Evolutionary conservation across 108 stramenopile genomes (phyloP), one percentile per base, ranked within the genome.

Genomic region (Nannochloropsis granulata): DNA sequence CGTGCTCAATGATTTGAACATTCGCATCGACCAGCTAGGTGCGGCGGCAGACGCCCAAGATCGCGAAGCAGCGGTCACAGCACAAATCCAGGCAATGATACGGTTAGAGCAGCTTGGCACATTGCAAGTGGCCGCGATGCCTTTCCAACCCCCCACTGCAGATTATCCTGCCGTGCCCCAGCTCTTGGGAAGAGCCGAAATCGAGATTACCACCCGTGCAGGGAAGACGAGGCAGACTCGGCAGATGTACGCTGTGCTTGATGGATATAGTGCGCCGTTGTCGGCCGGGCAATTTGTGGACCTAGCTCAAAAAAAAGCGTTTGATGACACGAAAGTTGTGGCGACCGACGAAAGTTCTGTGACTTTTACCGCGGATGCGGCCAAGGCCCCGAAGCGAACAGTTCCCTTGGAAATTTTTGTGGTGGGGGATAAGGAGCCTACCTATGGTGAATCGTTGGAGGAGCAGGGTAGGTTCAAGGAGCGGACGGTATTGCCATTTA

Each of bases 391-490:
- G 13, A 43, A 43, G 82, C 82, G 82, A 13, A n/a, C 34, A 16
- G 82, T 82, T 10, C 82, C 82, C 23, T n/a, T 82, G 42, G 82
- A 82, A 23, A 45, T 82, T 23, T 43, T 25, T 19, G 82, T 43
- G 43, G 82, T 43, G 43, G 82, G 82, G 2, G 82, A 82, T 42
- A 44, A 25, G n/a, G 82, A 82, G 19, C 25, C 43, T n/a, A 23
- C 44, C n/a, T 82, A 82, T 43, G 82, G 24, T 13, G 82, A 82
- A 8, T 11, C 44, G 5, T 25, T 82, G 45, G 82, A 82, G 45
- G 82, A 82, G 82, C 82, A 82, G 82, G 82, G 82, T n/a, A 16
- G 82, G n/a, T 82, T 82, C n/a, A 82, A 82, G 45, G 82, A 25
- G 13, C 25, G 43, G 23, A 19, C 43, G 3, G 82, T 82, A 8